Percentiles rank a stretch among this genome's conserved stretches.
Evolutionary conservation across 768 basidiomycete species (phyloP).

Genomic region (Cystobasidium onofrii): DNA sequence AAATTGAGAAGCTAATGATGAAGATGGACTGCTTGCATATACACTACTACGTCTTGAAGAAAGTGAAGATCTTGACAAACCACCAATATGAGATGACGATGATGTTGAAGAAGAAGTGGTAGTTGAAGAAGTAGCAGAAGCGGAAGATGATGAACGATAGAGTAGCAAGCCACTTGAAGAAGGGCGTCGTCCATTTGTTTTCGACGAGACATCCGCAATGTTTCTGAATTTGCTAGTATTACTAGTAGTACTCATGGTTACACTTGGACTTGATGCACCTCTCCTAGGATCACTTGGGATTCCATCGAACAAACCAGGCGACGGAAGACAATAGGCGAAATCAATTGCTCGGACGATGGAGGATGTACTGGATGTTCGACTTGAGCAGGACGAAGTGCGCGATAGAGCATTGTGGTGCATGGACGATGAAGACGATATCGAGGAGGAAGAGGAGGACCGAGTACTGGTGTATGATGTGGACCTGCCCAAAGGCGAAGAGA

Average conservation of each 20-base stretch:
- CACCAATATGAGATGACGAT: background rate
- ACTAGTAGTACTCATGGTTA: background rate
- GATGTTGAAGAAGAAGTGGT: too few species aligned
- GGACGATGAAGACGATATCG: background rate
- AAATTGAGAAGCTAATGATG: conserved; percentile 4
- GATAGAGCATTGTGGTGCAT: background rate
- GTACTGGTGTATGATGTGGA: background rate
- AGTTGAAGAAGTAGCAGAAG: background rate
- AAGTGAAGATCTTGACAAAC: background rate
- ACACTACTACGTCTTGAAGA: background rate
- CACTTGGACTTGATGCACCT: background rate
- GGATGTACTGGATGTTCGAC: background rate
- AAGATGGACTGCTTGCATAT: background rate
- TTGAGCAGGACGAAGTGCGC: background rate
- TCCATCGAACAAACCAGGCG: background rate
- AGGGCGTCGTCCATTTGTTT: background rate
- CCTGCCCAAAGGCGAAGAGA: too few species aligned
- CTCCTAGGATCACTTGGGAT: background rate
- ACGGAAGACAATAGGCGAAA: background rate
- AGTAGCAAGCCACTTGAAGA: background rate
- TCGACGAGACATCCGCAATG: too few species aligned
- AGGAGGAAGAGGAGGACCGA: background rate
- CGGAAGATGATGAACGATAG: background rate
- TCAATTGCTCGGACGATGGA: conserved; percentile 3
- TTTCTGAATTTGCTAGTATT: background rate